Evolutionary conservation across 225 moss, liverwort and hornwort genomes (phyloP).

Genomic region (Antitrichia curtipendula): DNA sequence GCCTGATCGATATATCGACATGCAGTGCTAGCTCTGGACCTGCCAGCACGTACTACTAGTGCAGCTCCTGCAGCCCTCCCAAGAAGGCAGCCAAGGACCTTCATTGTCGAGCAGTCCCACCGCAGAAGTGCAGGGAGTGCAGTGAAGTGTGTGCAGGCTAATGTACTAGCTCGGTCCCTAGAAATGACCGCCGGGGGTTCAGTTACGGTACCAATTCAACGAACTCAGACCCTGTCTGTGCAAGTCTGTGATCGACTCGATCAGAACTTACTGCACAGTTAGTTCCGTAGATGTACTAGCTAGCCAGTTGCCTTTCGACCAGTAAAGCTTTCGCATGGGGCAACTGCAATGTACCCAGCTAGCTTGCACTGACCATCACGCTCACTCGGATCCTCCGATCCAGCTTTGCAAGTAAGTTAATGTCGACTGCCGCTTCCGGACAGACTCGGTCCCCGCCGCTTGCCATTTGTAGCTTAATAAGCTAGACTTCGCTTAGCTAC

Average conservation of each 20-base stretch:
- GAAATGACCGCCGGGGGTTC: not conserved
- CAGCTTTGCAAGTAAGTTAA: no score
- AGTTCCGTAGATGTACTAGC: not conserved
- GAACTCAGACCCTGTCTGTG: not conserved
- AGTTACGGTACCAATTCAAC: not conserved
- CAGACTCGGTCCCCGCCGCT: not conserved
- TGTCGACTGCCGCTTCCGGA: not conserved
- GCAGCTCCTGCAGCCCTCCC: not conserved
- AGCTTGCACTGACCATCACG: not conserved
- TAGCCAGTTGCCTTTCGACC: no score
- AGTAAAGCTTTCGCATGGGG: not conserved
- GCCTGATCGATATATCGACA: not conserved
- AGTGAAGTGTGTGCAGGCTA: not conserved
- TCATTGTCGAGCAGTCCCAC: not conserved
- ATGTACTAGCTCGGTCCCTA: not conserved
- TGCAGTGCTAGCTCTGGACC: not conserved
- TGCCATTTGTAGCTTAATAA: no score
- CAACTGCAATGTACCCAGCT: not conserved
- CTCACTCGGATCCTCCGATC: not conserved
- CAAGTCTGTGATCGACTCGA: not conserved
- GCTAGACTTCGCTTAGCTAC: no score
- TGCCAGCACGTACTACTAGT: not conserved
- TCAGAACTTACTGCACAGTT: not conserved
- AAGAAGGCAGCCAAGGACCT: not conserved
- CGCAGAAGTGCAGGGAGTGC: not conserved